Base-by-base conservation (phyloP, 306 rosid genomes). In the Erythrophleum fordii region DNA sequence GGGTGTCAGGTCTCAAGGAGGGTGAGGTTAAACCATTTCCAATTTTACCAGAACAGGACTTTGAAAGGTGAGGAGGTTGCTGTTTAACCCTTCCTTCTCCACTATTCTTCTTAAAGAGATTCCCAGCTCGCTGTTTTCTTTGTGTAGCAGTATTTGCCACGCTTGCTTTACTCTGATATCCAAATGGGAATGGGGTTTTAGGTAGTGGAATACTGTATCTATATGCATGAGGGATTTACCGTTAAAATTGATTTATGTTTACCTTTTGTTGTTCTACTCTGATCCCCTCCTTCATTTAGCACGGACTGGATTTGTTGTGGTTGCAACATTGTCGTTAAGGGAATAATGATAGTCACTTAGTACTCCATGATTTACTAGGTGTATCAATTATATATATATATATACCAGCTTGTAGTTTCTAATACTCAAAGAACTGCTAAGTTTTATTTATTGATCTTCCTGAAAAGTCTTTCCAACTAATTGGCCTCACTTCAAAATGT, bases 1-100 rank as follows among this genome's bases (percentile, higher is more conserved):
- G 37, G 92, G 95, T 89, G 55, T 91, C 94, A 17, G 94, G 94
- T 69, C 92, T 84, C 2, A 89, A 80, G 53, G 89, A 80, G 41
- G 93, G 90, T 5, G 94, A 77, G 23, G 78, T 8, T 37, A 82
- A 84, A 72, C 55, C 70, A 70, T n/a, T 53, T 11, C 90, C 85
- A 18, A 72, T 79, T 83, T 85, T 87, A 4, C 86, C 81, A 6
- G 88, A 78, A 59, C 82, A 86, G 5, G 83, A 84, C 72, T 83
- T 92, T 11, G 90, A 80, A 51, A 87, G 80, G 59, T 80, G 86
- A 52, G 75, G 85, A 66, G 72, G 85, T 4, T 37, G 86, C 39
- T 79, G 85, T 5, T 84, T 62, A 66, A 23, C 37, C 56, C 80
- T 76, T 73, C 86, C 62, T 26, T 71, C 82, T n/a, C 88, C 91